Percentiles rank a stretch among this genome's conserved stretches.
These are phyloP conservation scores for Rhizodiscina lignyota DNA, from an alignment of 495 filamentous ascomycete species.

Conservation along the genomic window DNA sequence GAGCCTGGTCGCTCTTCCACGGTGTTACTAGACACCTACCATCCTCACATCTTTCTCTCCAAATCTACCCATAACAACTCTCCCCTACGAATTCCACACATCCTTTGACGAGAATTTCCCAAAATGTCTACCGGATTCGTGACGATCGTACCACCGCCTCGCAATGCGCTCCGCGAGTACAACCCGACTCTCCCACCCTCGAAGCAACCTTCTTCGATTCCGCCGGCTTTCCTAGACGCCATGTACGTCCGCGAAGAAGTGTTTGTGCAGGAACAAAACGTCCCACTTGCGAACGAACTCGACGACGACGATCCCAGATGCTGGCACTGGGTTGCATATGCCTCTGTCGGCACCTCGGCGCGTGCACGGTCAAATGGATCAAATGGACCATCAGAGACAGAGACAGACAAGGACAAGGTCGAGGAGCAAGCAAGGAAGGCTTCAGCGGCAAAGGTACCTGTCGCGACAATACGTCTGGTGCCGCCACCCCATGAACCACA, in stretches of 20 bases:
- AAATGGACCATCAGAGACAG: no score
- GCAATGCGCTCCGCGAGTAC: conserved; percentile 24
- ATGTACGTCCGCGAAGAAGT: conserved; percentile 63
- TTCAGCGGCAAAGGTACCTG: conserved; percentile 27
- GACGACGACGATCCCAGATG: conserved; percentile 63
- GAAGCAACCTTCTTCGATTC: conserved; percentile 32
- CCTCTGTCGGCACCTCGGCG: conserved; percentile 26
- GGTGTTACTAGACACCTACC: no score
- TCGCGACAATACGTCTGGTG: conserved; percentile 61
- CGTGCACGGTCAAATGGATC: conserved; percentile 13
- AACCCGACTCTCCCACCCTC: conserved; percentile 21
- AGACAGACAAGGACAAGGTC: conserved; percentile 11
- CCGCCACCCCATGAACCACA: conserved; percentile 58
- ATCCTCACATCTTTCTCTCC: no score
- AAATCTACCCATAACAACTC: no score
- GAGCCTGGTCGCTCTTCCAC: no score
- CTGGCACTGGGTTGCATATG: conserved; percentile 74
- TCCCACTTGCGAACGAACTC: conserved; percentile 50
- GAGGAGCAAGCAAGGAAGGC: neutral
- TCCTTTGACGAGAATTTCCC: no score
- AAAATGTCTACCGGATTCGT: conserved; percentile 27
- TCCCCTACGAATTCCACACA: no score
- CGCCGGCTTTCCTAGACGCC: conserved; percentile 52
- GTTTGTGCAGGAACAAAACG: conserved; percentile 60
- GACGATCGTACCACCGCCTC: conserved; percentile 27